Base-by-base conservation (phyloP, 345 rosid species). In the Fremontodendron californicum region DNA sequence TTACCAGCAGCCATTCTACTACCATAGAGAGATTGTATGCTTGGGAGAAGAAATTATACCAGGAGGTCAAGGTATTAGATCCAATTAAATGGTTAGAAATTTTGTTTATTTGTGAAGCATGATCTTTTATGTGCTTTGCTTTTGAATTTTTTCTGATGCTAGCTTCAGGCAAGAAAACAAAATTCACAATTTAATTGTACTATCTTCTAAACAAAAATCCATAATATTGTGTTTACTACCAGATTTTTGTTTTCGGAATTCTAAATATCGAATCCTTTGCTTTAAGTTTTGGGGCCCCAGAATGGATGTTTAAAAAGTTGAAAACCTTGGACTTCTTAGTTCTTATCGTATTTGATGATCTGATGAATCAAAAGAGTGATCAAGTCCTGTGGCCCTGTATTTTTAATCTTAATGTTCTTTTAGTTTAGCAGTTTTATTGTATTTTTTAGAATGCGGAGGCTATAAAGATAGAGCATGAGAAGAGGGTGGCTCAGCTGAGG, bases 21-120 rank as follows among this genome's bases (percentile, higher is more conserved):
- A 93, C 99, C 5, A 88, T 92, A 18, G 99, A 93, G 75, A 92
- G 96, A 74, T 77, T 95, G 10, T 92, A 88, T 81, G 98, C 99
- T 63, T 95, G 99, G 99, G 99, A 95, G 89, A 93, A 93, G 90
- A 95, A 93, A 77, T 90, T 95, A 19, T 93, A 80, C 83, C 87
- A 85, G 76, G 99, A 95, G 75, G 97, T 93, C 78, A 93, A 95
- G 99, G 99, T 95, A 80, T 42, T 68, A 61, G 58, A 46, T 45
- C 69, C 27, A 58, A 43, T 37, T 13, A 33, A 57, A 46, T 27
- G 21, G 18, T 25, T 68, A 43, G 15, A 37, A 66, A 37, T 54
- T 19, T 66, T 11, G 72, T 40, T 12, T n/a, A 19, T 43, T 52
- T 16, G 18, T 46, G 51, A n/a, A 65, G 70, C 43, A 65, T 65